Conservation (phyloP, 805 yeast species). For the Lipomyces chichibuensis region DNA sequence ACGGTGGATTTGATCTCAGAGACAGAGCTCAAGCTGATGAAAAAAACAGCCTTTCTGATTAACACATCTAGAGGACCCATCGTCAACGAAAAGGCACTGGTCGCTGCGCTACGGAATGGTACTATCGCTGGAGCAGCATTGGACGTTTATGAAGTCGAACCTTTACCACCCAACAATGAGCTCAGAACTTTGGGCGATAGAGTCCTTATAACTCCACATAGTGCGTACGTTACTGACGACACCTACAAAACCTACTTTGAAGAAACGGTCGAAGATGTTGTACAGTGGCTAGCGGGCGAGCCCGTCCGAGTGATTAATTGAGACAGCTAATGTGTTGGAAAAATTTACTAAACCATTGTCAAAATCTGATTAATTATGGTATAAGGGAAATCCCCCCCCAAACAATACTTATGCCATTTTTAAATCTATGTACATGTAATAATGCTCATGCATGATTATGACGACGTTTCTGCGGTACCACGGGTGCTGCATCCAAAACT, state of each 20-base stretch:
- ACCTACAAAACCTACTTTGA: constrained; percentile 20
- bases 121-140: constrained; percentile 37
- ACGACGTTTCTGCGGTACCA: neutral
- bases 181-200: constrained; percentile 29
- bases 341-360: neutral
- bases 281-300: constrained; percentile 9
- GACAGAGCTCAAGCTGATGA: constrained; percentile 32
- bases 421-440: neutral
- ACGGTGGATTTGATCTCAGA: constrained; percentile 28
- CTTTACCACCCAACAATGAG: constrained; percentile 33
- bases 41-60: constrained; percentile 34
- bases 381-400: neutral
- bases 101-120: constrained; percentile 26
- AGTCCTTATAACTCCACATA: constrained; percentile 37
- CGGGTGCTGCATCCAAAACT: neutral
- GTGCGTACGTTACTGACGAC: constrained; percentile 32
- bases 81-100: constrained; percentile 34
- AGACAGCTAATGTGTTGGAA: no score
- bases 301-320: constrained; percentile 15
- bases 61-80: constrained; percentile 38
- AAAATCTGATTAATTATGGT: neutral
- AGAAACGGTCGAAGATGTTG: constrained; percentile 30
- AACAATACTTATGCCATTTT: neutral
- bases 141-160: constrained; percentile 37
- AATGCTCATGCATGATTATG: constrained; percentile 3